phyloP scores from a whole-genome alignment of 148 eudicot genomes.

The Chenopodium formosanum region DNA sequence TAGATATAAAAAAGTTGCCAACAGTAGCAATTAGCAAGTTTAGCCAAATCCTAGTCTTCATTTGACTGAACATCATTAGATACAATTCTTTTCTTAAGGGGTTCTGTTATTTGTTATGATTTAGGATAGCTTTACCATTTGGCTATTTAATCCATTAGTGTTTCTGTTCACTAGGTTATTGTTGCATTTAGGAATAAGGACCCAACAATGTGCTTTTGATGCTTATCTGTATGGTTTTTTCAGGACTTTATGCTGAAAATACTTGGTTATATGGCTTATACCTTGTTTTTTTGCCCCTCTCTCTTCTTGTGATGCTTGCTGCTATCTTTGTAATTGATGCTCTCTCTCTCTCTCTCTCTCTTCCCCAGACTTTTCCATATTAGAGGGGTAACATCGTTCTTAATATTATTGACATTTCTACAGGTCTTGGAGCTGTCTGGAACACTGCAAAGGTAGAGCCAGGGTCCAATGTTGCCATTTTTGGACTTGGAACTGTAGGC shows the following conservation, averaged over 20 bases:
- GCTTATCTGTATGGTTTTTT: not conserved
- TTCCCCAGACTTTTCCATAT: not conserved
- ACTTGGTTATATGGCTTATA: not conserved
- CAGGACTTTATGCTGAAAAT: not conserved
- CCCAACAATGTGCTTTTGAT: not conserved
- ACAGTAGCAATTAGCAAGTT: too few relatives aligned
- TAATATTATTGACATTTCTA: constrained; percentile 1
- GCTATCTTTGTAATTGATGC: not conserved
- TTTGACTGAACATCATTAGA: constrained; percentile 2
- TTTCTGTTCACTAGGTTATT: not conserved
- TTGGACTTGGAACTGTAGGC: constrained; percentile 99
- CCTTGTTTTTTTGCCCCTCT: not conserved
- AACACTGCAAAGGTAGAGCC: constrained; percentile 98
- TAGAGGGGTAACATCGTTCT: too few relatives aligned
- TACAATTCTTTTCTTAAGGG: not conserved
- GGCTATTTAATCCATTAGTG: not conserved
- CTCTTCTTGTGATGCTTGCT: not conserved
- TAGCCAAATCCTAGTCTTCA: not conserved
- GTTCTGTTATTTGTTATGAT: not conserved
- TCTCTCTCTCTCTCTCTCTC: not conserved
- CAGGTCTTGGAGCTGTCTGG: constrained; percentile 99
- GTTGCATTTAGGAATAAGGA: not conserved
- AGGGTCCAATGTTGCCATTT: constrained; percentile 93
- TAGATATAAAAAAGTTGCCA: too few relatives aligned
- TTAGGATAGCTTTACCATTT: not conserved